These are phyloP conservation scores for Solanum dulcamara DNA, from an alignment of 257 asterid genomes.

Conservation along the genomic window DNA sequence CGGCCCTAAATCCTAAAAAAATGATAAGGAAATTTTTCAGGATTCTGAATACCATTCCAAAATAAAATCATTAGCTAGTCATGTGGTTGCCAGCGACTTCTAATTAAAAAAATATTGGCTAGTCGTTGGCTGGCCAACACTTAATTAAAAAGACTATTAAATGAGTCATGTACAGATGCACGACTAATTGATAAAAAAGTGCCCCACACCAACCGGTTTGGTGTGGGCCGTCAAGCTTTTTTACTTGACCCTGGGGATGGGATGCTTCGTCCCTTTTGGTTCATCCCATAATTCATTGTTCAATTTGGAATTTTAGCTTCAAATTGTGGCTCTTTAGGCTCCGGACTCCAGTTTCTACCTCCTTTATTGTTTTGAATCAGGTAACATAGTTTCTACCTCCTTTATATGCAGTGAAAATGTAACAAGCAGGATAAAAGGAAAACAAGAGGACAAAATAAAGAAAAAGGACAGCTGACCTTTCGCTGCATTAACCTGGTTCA, in stretches of 20 bases:
- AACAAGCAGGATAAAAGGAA: background rate
- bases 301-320: background rate
- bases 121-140: background rate
- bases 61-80: no score
- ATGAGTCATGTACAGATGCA: background rate
- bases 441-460: background rate
- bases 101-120: background rate
- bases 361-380: no score
- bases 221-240: background rate
- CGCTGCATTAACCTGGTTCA: constrained; percentile 85
- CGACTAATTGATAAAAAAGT: background rate
- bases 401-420: background rate
- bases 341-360: background rate
- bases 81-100: no score
- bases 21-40: no score
- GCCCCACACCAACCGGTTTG: background rate
- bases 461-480: constrained; percentile 39
- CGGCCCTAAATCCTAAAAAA: no score
- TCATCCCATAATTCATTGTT: background rate
- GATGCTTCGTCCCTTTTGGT: background rate
- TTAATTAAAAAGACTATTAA: background rate
- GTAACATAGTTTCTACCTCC: background rate
- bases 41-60: no score
- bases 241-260: background rate
- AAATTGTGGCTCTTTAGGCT: background rate